phyloP scores from a whole-genome alignment of 805 yeast genomes.

The Candida coquimbonensis region DNA sequence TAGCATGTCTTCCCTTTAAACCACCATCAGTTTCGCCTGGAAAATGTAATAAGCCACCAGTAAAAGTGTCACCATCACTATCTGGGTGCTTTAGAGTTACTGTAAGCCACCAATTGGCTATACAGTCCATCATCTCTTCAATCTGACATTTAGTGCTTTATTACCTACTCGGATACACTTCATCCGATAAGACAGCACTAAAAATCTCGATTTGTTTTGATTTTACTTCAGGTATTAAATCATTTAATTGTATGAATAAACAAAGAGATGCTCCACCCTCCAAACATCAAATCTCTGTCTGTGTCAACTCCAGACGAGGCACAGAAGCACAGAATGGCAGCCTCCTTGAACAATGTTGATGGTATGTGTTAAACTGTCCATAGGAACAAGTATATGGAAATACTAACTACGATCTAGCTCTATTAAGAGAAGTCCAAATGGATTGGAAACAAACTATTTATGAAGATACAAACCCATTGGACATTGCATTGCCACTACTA shows the following conservation, averaged over 20 bases:
- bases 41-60: no score
- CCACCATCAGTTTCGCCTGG: no score
- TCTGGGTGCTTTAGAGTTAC: no score
- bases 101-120: no score
- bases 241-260: no score
- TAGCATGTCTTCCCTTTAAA: not conserved
- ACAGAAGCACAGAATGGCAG: not conserved
- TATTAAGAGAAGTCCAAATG: conserved; percentile 27
- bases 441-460: conserved; percentile 45
- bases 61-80: no score
- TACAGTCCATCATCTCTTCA: no score
- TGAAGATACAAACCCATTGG: conserved; percentile 71
- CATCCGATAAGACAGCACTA: not conserved
- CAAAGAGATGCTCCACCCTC: not conserved
- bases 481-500: conserved; percentile 71
- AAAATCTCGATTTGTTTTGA: not conserved
- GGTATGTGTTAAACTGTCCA: not conserved
- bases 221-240: not conserved
- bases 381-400: not conserved
- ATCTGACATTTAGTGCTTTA: not conserved
- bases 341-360: not conserved
- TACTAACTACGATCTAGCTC: conserved; percentile 6
- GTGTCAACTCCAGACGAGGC: not conserved
- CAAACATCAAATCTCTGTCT: not conserved
- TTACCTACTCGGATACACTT: not conserved